A percentile compares a stretch with the other conserved stretches of the same genome.
Evolutionary conservation across 129 eudicot species (phyloP).

Genomic region (Chrysanthemum makinoi): DNA sequence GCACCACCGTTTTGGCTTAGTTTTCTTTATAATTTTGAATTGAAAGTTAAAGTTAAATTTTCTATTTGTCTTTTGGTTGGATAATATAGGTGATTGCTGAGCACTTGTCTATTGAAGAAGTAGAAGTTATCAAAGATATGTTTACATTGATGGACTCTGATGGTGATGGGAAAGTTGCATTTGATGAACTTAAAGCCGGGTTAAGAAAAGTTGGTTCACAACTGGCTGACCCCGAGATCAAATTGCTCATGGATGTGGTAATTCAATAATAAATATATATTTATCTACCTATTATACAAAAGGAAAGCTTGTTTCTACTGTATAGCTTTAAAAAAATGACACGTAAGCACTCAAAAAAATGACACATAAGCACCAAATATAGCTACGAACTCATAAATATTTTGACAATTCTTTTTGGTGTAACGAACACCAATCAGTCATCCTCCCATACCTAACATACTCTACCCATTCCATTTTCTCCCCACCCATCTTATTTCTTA

Average conservation of each 20-base stretch:
- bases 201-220: slow-evolving; percentile 90
- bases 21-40: neutral
- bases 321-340: no score
- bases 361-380: no score
- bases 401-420: no score
- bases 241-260: slow-evolving; percentile 98
- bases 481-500: no score
- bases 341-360: no score
- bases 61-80: slow-evolving; percentile 8
- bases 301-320: no score
- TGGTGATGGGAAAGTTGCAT: slow-evolving; percentile 82
- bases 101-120: slow-evolving; percentile 86
- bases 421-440: no score
- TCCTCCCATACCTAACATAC: no score
- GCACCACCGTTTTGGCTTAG: neutral
- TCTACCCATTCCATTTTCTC: no score
- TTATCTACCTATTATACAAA: no score
- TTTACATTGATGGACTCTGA: slow-evolving; percentile 89
- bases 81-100: slow-evolving; percentile 83
- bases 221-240: slow-evolving; percentile 88
- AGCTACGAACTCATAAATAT: no score
- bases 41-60: slow-evolving; percentile 5
- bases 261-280: slow-evolving; percentile 1
- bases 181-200: slow-evolving; percentile 77
- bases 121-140: slow-evolving; percentile 86